Percentiles rank a stretch among this genome's conserved stretches.
phyloP scores from a whole-genome alignment of 2,329 filamentous ascomycete genomes.

The Xylaria hypoxylon region DNA sequence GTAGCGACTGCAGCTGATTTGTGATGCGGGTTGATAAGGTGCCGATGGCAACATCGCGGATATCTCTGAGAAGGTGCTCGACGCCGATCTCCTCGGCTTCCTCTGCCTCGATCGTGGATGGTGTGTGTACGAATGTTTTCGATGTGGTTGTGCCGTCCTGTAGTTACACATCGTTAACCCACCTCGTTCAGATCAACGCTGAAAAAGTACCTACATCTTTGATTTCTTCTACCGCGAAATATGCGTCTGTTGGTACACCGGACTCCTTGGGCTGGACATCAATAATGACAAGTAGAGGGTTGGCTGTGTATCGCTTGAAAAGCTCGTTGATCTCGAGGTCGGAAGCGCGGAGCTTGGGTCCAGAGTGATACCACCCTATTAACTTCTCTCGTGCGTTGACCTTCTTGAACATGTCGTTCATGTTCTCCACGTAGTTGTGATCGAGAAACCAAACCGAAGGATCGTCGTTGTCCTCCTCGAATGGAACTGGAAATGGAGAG shows the following conservation, averaged over 20 bases:
- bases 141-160: constrained; percentile 97
- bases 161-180: constrained; percentile 33
- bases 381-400: constrained; percentile 99
- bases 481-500: constrained; percentile 75
- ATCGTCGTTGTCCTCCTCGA: constrained; percentile 99
- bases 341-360: constrained; percentile 94
- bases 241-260: constrained; percentile 96
- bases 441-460: constrained; percentile 99
- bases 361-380: constrained; percentile 99
- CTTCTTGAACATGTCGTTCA: constrained; percentile 99
- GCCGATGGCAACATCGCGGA: constrained; percentile 96
- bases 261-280: constrained; percentile 99
- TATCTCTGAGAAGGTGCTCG: constrained; percentile 96
- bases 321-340: constrained; percentile 99
- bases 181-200: background rate
- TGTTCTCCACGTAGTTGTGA: constrained; percentile 98
- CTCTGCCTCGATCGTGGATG: constrained; percentile 97
- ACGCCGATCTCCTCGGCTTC: constrained; percentile 99
- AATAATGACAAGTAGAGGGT: constrained; percentile 95
- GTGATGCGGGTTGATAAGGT: constrained; percentile 97
- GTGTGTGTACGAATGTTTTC: constrained; percentile 98
- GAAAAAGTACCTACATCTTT: constrained; percentile 80
- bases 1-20: constrained; percentile 95
- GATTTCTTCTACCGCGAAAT: constrained; percentile 99
- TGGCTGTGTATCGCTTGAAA: constrained; percentile 98